Conservation (phyloP, 2,329 filamentous ascomycete genomes). For the Sporothrix luriei region DNA sequence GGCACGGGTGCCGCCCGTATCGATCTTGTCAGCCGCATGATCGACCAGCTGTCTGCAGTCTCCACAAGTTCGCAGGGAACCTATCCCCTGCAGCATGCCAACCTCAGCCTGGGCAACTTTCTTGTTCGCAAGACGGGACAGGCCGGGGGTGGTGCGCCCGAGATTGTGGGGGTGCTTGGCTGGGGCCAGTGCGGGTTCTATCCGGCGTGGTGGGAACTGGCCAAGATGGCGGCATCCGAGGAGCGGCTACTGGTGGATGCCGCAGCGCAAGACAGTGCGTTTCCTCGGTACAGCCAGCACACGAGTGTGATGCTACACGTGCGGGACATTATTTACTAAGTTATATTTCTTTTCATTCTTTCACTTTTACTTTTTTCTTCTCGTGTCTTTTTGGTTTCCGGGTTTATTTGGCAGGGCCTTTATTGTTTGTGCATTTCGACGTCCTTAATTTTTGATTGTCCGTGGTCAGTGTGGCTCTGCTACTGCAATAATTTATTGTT, state of each 20-base stretch:
- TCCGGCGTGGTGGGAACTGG: conserved; percentile 33
- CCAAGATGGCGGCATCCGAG: conserved; percentile 31
- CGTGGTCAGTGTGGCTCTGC: too few species aligned
- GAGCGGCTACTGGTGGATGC: conserved; percentile 27
- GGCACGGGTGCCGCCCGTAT: conserved; percentile 17
- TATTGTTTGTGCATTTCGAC: too few species aligned
- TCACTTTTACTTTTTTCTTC: too few species aligned
- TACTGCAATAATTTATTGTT: too few species aligned
- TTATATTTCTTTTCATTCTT: background rate
- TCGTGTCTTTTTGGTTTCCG: background rate
- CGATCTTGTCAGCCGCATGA: conserved; percentile 26
- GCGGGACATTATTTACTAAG: conserved; percentile 29
- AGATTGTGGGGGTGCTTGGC: conserved; percentile 30
- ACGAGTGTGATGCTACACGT: conserved; percentile 32
- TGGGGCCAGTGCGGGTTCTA: conserved; percentile 33
- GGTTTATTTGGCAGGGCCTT: too few species aligned
- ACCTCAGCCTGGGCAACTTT: conserved; percentile 30
- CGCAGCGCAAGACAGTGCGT: conserved; percentile 11
- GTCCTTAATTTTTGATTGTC: too few species aligned
- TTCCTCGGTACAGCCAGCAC: conserved; percentile 24
- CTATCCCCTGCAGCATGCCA: conserved; percentile 31
- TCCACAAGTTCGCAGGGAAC: background rate
- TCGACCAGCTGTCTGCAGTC: conserved; percentile 14
- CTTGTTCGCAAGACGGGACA: conserved; percentile 24
- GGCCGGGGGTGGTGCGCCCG: conserved; percentile 6